These are phyloP conservation scores for Aquanectria penicillioides DNA, from an alignment of 2,329 filamentous ascomycete genomes.

Conservation along the genomic window DNA sequence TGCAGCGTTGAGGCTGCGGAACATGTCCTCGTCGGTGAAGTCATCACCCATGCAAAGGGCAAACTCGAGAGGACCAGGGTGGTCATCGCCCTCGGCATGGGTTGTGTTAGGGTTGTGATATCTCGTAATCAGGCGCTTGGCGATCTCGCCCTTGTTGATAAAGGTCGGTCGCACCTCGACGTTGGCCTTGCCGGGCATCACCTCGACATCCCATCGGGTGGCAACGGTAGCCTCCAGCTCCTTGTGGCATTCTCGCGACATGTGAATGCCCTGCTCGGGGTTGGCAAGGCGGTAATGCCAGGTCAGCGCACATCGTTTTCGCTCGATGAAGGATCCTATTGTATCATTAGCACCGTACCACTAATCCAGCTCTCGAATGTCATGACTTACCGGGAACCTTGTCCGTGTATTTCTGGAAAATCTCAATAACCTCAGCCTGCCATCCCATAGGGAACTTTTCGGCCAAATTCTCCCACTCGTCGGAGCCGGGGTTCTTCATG, in stretches of 20 bases:
- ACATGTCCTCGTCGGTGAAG: slow-evolving; percentile 97
- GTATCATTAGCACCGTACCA: slow-evolving; percentile 17
- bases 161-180: slow-evolving; percentile 96
- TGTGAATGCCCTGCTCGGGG: slow-evolving; percentile 82
- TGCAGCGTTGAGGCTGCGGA: slow-evolving; percentile 78
- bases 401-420: slow-evolving; percentile 91
- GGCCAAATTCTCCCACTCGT: slow-evolving; percentile 88
- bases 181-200: slow-evolving; percentile 97
- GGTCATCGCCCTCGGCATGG: slow-evolving; percentile 55
- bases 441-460: slow-evolving; percentile 91
- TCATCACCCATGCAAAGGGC: slow-evolving; percentile 94
- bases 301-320: slow-evolving; percentile 91
- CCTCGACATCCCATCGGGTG: slow-evolving; percentile 88
- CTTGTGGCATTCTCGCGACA: slow-evolving; percentile 83
- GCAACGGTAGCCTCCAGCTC: slow-evolving; percentile 81
- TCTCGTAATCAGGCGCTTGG: slow-evolving; percentile 80
- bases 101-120: slow-evolving; percentile 67
- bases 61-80: slow-evolving; percentile 75
- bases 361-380: no score
- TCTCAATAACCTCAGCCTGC: slow-evolving; percentile 84
- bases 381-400: slow-evolving; percentile 75
- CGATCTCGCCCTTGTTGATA: slow-evolving; percentile 98
- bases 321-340: slow-evolving; percentile 87
- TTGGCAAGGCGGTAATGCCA: slow-evolving; percentile 97
- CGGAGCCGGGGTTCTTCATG: slow-evolving; percentile 80